phyloP scores from a whole-genome alignment of 768 basidiomycete genomes.

The Termitomyces bulborhizus region DNA sequence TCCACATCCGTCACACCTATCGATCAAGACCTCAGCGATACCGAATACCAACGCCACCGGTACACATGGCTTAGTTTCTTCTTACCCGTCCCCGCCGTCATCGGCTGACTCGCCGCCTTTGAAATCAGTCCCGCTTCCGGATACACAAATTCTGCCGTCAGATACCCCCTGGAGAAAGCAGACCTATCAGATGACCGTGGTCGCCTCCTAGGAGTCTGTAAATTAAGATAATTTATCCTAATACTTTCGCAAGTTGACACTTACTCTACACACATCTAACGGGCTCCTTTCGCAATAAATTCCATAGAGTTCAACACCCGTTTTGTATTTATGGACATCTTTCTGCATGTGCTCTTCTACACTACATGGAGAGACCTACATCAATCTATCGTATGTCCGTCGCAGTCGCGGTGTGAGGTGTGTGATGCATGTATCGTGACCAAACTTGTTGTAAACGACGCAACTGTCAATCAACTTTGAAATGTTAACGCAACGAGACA shows the following conservation, averaged over 20 bases:
- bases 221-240: slow-evolving; percentile 7
- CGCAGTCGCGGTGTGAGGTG: too few relatives aligned
- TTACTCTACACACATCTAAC: slow-evolving; percentile 12
- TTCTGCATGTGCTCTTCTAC: background rate
- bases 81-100: slow-evolving; percentile 43
- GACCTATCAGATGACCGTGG: slow-evolving; percentile 8
- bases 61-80: slow-evolving; percentile 8
- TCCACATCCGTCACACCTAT: slow-evolving; percentile 7
- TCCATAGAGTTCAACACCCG: slow-evolving; percentile 11
- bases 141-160: slow-evolving; percentile 8
- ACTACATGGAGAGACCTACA: background rate
- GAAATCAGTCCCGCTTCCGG: slow-evolving; percentile 14
- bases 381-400: background rate
- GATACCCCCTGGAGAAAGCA: slow-evolving; percentile 13
- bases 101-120: slow-evolving; percentile 36
- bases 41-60: slow-evolving; percentile 5
- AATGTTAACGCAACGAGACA: background rate
- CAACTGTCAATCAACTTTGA: background rate
- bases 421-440: too few relatives aligned
- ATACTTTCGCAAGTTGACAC: slow-evolving; percentile 6
- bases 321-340: slow-evolving; percentile 1
- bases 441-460: background rate
- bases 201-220: slow-evolving; percentile 8
- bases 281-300: slow-evolving; percentile 1
- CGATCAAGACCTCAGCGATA: slow-evolving; percentile 12